Conservation (phyloP, 495 filamentous ascomycete genomes). For the Rhypophila decipiens region DNA sequence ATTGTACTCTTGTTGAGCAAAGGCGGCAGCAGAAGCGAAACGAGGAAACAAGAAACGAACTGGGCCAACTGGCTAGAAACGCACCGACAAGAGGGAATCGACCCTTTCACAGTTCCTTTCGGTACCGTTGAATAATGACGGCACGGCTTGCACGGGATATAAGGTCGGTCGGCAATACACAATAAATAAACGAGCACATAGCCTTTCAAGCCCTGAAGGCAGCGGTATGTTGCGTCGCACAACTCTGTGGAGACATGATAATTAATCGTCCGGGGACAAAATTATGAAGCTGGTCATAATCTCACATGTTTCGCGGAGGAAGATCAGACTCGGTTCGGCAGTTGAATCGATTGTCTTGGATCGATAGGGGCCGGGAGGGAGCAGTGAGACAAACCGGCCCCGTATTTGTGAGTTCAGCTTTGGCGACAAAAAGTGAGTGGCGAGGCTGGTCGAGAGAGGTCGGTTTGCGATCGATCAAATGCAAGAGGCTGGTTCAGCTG, state of each 20-base stretch:
- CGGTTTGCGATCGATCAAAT: background rate
- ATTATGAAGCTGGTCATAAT: too few species aligned
- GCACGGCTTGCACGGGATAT: slow-evolving; percentile 11
- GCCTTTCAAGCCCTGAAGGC: slow-evolving; percentile 4
- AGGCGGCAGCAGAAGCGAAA: background rate
- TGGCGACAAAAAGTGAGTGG: background rate
- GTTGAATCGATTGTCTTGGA: background rate
- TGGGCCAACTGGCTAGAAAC: background rate
- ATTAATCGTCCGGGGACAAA: too few species aligned
- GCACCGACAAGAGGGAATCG: background rate
- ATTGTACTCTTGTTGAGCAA: too few species aligned
- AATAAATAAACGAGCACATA: slow-evolving; percentile 7
- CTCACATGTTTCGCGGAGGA: too few species aligned
- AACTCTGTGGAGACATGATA: too few species aligned
- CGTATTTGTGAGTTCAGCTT: background rate
- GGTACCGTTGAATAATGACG: slow-evolving; percentile 18
- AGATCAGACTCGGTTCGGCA: too few species aligned
- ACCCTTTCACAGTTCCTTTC: background rate
- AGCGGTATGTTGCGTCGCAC: background rate
- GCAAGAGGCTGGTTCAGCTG: background rate
- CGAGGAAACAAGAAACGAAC: background rate
- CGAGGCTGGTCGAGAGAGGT: background rate
- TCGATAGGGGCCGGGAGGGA: background rate
- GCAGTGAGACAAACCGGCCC: background rate
- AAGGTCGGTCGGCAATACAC: background rate